Base-by-base conservation (phyloP, 345 rosid species). In the Geranium brycei region DNA sequence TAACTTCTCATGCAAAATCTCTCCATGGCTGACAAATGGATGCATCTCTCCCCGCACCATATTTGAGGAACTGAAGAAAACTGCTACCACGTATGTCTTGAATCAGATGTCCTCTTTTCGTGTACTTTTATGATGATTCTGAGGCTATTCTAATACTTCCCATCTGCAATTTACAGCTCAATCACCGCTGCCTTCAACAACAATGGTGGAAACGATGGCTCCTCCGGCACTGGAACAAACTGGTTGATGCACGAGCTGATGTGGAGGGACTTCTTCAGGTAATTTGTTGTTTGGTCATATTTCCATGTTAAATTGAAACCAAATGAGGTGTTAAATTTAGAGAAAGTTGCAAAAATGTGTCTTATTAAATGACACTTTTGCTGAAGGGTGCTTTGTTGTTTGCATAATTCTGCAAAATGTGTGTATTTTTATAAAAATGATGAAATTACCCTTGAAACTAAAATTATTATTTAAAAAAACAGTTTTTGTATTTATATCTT, bases 1-100 rank as follows among this genome's bases (percentile, higher is more conserved):
- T 51, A 91, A 82, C 79, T 91, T 95, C 65, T 95, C 97, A 38
- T 84, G 93, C 84, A 95, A 95, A 73, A 88, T 95, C 40, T 89
- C 96, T 65, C 95, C 99, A 40, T 95, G 99, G 99, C 80, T 95
- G 60, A 83, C 85, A 30, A 77, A 73, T 77, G 99, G 99, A 65
- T 87, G 91, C 79, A 72, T 91, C 67, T 91, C 99, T 74, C 97
- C 99, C 47, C 87, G 99, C 38, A 76, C 81, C 77, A 81, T 95
- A 85, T 88, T 87, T 66, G 89, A 88, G 62, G 97, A 95, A 80
- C 84, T 91, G 15, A 91, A 85, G 85, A 91, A 83, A 81, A 78
- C 93, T 40, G 79, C 84, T 30, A 53, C 79, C 31, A 77, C 84
- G 95, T 87, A 69, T 75, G 55, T 55, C 53, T 17, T 31, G 30